Base-by-base conservation (phyloP, 306 rosid species). In the Casuarina equisetifolia region DNA sequence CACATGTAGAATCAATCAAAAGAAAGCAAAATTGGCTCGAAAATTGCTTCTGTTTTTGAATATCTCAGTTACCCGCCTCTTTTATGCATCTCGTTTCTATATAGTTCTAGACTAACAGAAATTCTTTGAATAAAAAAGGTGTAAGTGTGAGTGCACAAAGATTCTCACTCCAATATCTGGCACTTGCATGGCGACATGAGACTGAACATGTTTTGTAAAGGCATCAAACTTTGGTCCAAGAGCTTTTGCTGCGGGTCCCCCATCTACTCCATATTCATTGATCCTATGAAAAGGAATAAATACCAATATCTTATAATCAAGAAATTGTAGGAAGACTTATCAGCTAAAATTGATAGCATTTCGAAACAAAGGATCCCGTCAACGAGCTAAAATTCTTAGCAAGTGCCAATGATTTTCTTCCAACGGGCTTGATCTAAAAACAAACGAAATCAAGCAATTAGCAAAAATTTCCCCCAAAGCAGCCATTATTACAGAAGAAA, bases 101-200 rank as follows among this genome's bases (percentile, higher is more conserved):
- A 73, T 70, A 76, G 68, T 5, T 20, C 68, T 45, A 46, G 11
- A 8, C 62, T 19, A 55, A n/a, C 35, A 19, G 32, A 36, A 61
- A 12, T 61, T 8, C 43, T 61, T 61, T 4, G 11, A 61, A 61
- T 2, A 2, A 5, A 46, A 20, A 53, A 20, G 17, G 59, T 2
- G 59, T 13, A 46, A 9, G 16, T 20, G 68, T 57, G 66, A 69
- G 67, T 25, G 32, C 51, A 52, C 76, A 69, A 35, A 74, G 82
- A 74, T 75, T 82, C 86, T 85, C 73, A 87, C 91, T 59, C 86
- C 86, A 69, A 89, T 73, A 39, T 83, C 80, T 77, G 91, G 88
- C 82, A 87, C 54, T 61, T 89, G 84, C 45, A 85, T 36, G 76
- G 85, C 85, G 73, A 70, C 64, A 45, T 82, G 88, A 15, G 87